A percentile compares a stretch with the other conserved stretches of the same genome.
Evolutionary conservation across 2,329 filamentous ascomycete genomes (phyloP).

Genomic region (Xylariaceae sp.): DNA sequence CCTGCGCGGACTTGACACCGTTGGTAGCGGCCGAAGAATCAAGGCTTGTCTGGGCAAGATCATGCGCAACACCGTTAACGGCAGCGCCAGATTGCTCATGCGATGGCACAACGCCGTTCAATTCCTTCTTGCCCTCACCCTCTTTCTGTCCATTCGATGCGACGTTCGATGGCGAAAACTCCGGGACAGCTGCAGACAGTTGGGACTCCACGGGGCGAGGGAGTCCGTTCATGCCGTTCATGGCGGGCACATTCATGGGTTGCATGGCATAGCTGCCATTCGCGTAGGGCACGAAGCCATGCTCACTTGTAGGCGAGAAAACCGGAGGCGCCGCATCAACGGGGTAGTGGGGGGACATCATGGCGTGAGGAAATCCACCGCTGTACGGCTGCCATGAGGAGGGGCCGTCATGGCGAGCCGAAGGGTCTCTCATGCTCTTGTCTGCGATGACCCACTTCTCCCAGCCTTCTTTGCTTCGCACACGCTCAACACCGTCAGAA

Average conservation of each 20-base stretch:
- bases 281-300: constrained; percentile 31
- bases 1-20: constrained; percentile 6
- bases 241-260: constrained; percentile 17
- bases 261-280: constrained; percentile 30
- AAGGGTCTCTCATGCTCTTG: constrained; percentile 63
- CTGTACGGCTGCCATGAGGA: constrained; percentile 32
- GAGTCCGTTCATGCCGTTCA: constrained; percentile 28
- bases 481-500: constrained; percentile 70
- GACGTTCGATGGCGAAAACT: constrained; percentile 46
- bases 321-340: constrained; percentile 24
- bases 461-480: constrained; percentile 73
- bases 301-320: constrained; percentile 30
- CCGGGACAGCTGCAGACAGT: constrained; percentile 58
- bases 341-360: constrained; percentile 27
- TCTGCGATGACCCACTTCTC: constrained; percentile 67
- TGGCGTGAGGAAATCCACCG: constrained; percentile 17
- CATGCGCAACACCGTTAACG: constrained; percentile 7
- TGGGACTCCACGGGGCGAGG: constrained; percentile 40
- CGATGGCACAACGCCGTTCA: constrained; percentile 8
- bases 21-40: constrained; percentile 7
- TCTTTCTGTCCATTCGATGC: constrained; percentile 13
- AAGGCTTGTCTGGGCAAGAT: neutral
- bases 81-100: constrained; percentile 1
- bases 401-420: constrained; percentile 68
- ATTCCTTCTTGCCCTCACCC: constrained; percentile 2